Evolutionary conservation across 2,329 filamentous ascomycete species (phyloP), one percentile per base, ranked within the genome.

Genomic region (Pyrenophora teres): DNA sequence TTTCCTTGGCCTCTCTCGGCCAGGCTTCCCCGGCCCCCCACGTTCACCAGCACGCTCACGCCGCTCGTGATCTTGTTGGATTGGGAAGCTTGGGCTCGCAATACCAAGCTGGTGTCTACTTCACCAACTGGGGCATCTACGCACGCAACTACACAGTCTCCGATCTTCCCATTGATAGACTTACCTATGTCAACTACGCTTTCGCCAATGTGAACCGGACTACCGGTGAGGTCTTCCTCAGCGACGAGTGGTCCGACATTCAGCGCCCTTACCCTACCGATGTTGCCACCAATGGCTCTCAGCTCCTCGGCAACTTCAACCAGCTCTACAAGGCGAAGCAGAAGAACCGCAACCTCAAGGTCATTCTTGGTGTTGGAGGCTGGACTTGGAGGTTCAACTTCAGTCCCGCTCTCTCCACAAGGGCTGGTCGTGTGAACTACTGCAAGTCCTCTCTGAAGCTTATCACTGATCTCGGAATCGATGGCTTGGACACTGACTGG

Each of bases 161-260:
- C 67, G 86, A 96, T 70, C 82, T 97, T 2, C 89, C 89, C 0
- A 84, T 82, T 4, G 84, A 92, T 49, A 88, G 90, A 49, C 83
- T 97, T 41, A 97, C 92, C 0, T 93, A 97, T 68, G 76, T 97
- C 10, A 84, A 96, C 18, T 97, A 96, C 64, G 83, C 91, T 13
- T 97, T 97, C 75, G 92, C 91, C 69, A 96, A 96, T 70, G 82
- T 97, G 44, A 83, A 85, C 4, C 89, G 93, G 7, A 84, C 81
- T 4, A 85, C 82, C 19, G 92, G 92, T 44, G 90, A 96, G 74
- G 91, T 73, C 40, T 48, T 59, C 27, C 57, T 68, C 33, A 53
- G 56, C 1, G 64, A 68, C 25, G 52, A 55, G 33, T 68, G 59
- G 59, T 53, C 64, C 2, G 64, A 68, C 37, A 63, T 77, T 2